Base-by-base conservation (phyloP, 2,329 filamentous ascomycete genomes). In the Xylaria sp. region DNA sequence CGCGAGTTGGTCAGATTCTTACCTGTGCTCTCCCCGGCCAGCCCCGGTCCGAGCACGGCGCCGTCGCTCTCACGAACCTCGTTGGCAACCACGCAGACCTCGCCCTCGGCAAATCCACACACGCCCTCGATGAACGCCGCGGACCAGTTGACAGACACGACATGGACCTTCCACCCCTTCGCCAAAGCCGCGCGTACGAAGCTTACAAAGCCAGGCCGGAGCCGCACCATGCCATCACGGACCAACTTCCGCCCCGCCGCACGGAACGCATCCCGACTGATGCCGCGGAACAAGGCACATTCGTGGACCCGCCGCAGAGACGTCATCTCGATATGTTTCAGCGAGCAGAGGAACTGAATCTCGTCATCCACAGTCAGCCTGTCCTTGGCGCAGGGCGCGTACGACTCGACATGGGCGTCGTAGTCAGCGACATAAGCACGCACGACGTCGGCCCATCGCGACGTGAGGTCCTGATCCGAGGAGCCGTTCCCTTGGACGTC, bases 91-190 rank as follows among this genome's bases (percentile, higher is more conserved):
- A 83, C 66, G 30, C 65, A 60, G 2, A 79, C 59, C 0, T 65
- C 60, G 2, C 68, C 66, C 13, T 66, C 70, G 2, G 61, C 54
- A 13, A 63, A 66, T 48, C 68, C 69, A 18, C 81, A 69, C 5
- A 74, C 78, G 50, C 79, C 79, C 30, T 72, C 66, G 62, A 82
- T 79, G 62, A 81, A 82, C 4, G 75, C 73, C 1, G 68, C 63
- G 7, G 79, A 81, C 79, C 79, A 82, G 65, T 81, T 83, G 47
- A 83, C 78, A 3, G 80, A 82, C 30, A 83, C 69, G 13, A 83
- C 69, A 49, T 73, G 74, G 30, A 79, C 71, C 0, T 66, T 63
- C 75, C 77, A 79, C 2, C 71, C 72, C 9, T 68, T 69, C 0
- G 9, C 46, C 6, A 53, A 4, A 8, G 63, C 46, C 10, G 52